A percentile compares a stretch with the other conserved stretches of the same genome.
phyloP scores from a whole-genome alignment of 2,329 filamentous ascomycete species.

The Bertia moriformis region DNA sequence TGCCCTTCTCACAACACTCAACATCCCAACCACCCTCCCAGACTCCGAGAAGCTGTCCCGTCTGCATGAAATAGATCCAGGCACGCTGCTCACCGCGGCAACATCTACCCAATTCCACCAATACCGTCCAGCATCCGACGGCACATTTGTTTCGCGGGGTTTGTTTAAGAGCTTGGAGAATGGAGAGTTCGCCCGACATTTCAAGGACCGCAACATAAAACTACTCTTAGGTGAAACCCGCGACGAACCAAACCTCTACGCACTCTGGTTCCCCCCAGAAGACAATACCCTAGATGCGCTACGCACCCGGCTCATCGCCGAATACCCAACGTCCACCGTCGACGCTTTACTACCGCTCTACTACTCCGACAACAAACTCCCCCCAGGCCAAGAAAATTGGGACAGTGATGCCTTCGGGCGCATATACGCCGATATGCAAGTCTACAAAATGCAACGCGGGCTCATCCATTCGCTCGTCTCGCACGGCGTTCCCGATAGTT shows the following conservation, averaged over 20 bases:
- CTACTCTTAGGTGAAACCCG: conserved; percentile 37
- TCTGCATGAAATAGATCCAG: conserved; percentile 18
- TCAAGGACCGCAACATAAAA: conserved; percentile 24
- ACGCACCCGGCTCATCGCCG: conserved; percentile 28
- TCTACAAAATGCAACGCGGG: conserved; percentile 34
- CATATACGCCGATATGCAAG: conserved; percentile 40
- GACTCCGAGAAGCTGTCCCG: conserved; percentile 25
- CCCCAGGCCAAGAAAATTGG: conserved; percentile 25
- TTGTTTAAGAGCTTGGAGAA: background rate
- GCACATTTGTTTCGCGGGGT: background rate
- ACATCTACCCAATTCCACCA: background rate
- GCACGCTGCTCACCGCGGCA: background rate
- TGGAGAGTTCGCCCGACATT: background rate
- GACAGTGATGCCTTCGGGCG: conserved; percentile 29
- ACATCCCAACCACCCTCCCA: conserved; percentile 22
- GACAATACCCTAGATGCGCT: conserved; percentile 22
- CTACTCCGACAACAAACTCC: conserved; percentile 22
- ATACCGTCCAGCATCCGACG: background rate
- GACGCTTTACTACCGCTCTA: conserved; percentile 25
- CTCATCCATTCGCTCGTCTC: conserved; percentile 26
- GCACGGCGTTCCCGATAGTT: conserved; percentile 19
- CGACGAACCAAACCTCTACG: conserved; percentile 36
- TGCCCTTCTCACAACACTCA: conserved; percentile 26
- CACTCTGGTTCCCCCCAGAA: conserved; percentile 28
- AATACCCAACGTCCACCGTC: conserved; percentile 30